Evolutionary conservation across 805 yeast species (phyloP), one percentile per base, ranked within the genome.

Genomic region (Ogataea trehalophila): DNA sequence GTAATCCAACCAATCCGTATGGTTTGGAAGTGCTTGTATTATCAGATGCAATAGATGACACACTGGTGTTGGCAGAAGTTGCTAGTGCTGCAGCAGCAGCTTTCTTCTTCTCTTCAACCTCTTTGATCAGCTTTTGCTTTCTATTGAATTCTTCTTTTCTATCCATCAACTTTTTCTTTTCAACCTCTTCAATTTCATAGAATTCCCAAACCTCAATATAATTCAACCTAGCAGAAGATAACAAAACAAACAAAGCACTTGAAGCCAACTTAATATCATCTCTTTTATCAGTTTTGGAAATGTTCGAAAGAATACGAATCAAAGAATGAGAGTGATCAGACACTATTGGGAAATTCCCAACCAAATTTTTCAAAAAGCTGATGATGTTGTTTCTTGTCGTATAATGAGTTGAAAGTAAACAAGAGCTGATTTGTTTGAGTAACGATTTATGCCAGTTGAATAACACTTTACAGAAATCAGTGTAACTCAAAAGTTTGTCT

Each of bases 221-320:
- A 0, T 67, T 65, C 35, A 69, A 72, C 18, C 77, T 64, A 39
- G 81, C 71, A 0, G 87, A 78, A 47, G 75, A 77, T 22, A 85
- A 65, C 50, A 82, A 82, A 0, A 89, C 91, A 44, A 78, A 68
- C 44, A 86, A 71, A 1, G 94, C 91, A 62, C 74, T 80, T 0
- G 89, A 81, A 1, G 96, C 83, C 34, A 91, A 69, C 58, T 80
- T 85, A 56, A 91, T 74, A 65, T 91, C 98, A 46, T 87, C 91
- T 53, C 97, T 76, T 4, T 67, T 13, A 52, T 91, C 97, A 0
- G 62, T 58, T 5, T 62, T 51, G 7, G 78, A 59, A 18, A 86
- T 77, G 1, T 58, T 55, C 31, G 77, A 73, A 33, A 91, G 68
- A 11, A 72, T 64, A 5, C 63, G 67, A 7, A 74, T 63, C 1